Evolutionary conservation across 1,284 basidiomycete species (phyloP).

Genomic region (Schizophyllum amplum): DNA sequence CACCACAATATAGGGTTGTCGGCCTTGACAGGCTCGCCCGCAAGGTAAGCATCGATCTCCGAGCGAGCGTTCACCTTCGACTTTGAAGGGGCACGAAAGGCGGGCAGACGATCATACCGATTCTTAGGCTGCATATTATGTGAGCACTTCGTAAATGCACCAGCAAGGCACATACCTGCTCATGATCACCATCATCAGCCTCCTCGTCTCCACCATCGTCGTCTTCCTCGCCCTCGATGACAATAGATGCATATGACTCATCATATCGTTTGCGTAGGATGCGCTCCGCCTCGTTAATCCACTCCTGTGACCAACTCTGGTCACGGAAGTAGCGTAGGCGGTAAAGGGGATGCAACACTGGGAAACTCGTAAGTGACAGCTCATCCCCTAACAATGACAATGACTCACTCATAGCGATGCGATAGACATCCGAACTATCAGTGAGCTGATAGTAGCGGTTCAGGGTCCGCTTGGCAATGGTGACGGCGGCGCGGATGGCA

Average conservation of each 20-base stretch:
- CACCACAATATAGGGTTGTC: constrained; percentile 6
- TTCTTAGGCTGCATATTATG: too few species aligned
- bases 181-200: too few species aligned
- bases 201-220: too few species aligned
- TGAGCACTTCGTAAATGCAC: too few species aligned
- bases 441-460: constrained; percentile 18
- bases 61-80: too few species aligned
- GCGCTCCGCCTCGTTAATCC: neutral
- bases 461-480: constrained; percentile 14
- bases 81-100: too few species aligned
- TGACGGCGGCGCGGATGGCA: constrained; percentile 13
- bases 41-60: too few species aligned
- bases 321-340: constrained; percentile 20
- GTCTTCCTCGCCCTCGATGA: too few species aligned
- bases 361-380: neutral
- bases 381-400: neutral
- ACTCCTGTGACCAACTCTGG: constrained; percentile 8
- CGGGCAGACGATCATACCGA: too few species aligned
- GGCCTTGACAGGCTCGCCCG: too few species aligned
- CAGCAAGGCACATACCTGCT: too few species aligned
- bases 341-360: constrained; percentile 21
- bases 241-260: neutral
- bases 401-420: constrained; percentile 17
- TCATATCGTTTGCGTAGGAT: constrained; percentile 1
- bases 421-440: constrained; percentile 15